A percentile compares a stretch with the other conserved stretches of the same genome.
Conservation (phyloP, 1,284 basidiomycete genomes). For the Cutaneotrichosporon sp. region DNA sequence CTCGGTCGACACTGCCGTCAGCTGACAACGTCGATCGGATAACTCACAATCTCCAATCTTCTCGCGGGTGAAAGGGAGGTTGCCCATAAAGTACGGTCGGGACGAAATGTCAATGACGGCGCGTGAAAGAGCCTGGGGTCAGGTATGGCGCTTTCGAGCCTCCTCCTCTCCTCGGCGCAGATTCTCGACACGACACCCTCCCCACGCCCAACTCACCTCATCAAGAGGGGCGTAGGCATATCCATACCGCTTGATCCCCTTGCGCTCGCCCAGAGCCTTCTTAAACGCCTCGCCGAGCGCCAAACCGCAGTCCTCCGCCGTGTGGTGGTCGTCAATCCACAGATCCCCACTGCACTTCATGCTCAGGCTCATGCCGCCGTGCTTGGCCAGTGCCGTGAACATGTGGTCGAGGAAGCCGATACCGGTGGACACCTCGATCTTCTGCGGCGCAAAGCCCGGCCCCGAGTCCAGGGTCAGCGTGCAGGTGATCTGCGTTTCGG, state of each 20-base stretch:
- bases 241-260: conserved; percentile 91
- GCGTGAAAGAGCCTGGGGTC: conserved; percentile 72
- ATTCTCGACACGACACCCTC: neutral
- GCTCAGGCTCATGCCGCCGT: conserved; percentile 82
- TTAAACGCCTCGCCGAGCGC: conserved; percentile 94
- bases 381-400: conserved; percentile 91
- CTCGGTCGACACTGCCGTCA: conserved; percentile 67
- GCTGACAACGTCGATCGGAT: neutral
- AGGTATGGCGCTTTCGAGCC: neutral
- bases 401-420: conserved; percentile 99
- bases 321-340: conserved; percentile 98
- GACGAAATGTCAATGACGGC: conserved; percentile 98
- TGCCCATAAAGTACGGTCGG: conserved; percentile 88
- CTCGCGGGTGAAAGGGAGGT: conserved; percentile 84
- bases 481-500: conserved; percentile 86
- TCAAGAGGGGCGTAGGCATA: conserved; percentile 96
- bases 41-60: conserved; percentile 80
- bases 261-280: conserved; percentile 87
- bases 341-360: conserved; percentile 92
- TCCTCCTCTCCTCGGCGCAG: neutral
- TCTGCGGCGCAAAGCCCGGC: conserved; percentile 62
- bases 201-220: conserved; percentile 59
- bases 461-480: conserved; percentile 75
- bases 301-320: conserved; percentile 93
- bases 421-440: conserved; percentile 84